A percentile compares a stretch with the other conserved stretches of the same genome.
These are phyloP conservation scores for Colletotrichum musicola DNA, from an alignment of 2,329 filamentous ascomycete genomes.

Conservation along the genomic window DNA sequence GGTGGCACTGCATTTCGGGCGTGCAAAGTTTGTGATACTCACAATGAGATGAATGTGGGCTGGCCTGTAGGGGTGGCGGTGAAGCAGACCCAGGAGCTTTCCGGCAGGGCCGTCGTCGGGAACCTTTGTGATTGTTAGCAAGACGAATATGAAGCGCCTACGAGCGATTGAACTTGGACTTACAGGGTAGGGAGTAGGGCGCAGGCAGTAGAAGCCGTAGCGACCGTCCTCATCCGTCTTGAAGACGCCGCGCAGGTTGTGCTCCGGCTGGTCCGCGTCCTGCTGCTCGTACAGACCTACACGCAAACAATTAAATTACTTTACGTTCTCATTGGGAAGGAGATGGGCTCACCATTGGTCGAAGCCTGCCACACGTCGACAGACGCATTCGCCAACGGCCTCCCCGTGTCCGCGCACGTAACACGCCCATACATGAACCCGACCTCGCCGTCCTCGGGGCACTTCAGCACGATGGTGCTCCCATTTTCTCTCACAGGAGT, in stretches of 20 bases:
- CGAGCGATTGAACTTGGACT: neutral
- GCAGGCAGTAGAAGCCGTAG: slow-evolving; percentile 69
- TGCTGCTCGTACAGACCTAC: slow-evolving; percentile 69
- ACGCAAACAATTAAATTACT: slow-evolving; percentile 22
- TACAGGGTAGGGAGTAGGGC: slow-evolving; percentile 61
- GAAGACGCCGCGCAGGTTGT: slow-evolving; percentile 77
- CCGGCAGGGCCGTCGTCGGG: slow-evolving; percentile 66
- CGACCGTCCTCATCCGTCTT: slow-evolving; percentile 71
- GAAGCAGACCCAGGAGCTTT: slow-evolving; percentile 64
- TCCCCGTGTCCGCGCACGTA: slow-evolving; percentile 68
- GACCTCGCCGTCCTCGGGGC: slow-evolving; percentile 62
- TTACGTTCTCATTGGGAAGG: too few species aligned
- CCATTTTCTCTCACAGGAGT: slow-evolving; percentile 79
- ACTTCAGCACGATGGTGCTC: slow-evolving; percentile 71
- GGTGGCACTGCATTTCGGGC: too few species aligned
- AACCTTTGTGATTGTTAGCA: slow-evolving; percentile 42
- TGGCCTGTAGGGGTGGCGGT: slow-evolving; percentile 68
- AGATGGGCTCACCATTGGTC: slow-evolving; percentile 69
- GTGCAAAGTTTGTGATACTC: slow-evolving; percentile 33
- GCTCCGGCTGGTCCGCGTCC: slow-evolving; percentile 70
- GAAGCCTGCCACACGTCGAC: slow-evolving; percentile 86
- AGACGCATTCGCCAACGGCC: slow-evolving; percentile 73
- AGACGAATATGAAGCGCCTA: accelerated
- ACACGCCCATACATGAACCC: slow-evolving; percentile 75
- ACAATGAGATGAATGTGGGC: slow-evolving; percentile 73